Conservation (phyloP, 257 asterid genomes). For the Nicotiana otophora region DNA sequence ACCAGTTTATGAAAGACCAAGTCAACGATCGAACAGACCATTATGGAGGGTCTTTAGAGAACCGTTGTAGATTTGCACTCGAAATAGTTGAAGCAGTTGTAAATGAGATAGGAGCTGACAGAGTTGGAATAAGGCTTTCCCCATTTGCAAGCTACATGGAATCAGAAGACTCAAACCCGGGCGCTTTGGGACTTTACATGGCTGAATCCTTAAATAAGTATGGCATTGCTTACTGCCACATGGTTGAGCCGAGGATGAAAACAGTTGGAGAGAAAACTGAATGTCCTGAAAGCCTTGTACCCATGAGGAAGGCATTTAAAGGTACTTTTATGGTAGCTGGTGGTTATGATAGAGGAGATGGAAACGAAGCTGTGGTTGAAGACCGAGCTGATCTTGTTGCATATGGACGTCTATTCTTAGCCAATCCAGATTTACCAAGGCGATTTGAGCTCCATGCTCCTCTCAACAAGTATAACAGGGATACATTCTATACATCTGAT, state of each 20-base stretch:
- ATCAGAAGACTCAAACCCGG: constrained; percentile 51
- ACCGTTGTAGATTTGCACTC: constrained; percentile 60
- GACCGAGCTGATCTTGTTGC: constrained; percentile 19
- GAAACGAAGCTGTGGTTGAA: constrained; percentile 20
- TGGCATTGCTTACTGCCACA: constrained; percentile 13
- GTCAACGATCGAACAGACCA: constrained; percentile 59
- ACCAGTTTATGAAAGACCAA: constrained; percentile 68
- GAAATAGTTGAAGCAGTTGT: constrained; percentile 49
- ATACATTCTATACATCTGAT: constrained; percentile 12
- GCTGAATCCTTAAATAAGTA: constrained; percentile 18
- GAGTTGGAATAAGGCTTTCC: constrained; percentile 66
- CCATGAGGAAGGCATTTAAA: constrained; percentile 24
- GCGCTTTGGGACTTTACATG: constrained; percentile 29
- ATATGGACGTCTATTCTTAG: constrained; percentile 14
- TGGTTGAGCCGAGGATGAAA: constrained; percentile 25
- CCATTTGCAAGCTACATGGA: constrained; percentile 45
- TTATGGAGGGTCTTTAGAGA: constrained; percentile 66
- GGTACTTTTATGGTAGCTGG: constrained; percentile 23
- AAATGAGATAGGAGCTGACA: constrained; percentile 37
- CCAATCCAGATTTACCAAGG: constrained; percentile 30
- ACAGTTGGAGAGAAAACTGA: not conserved
- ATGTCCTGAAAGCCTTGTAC: constrained; percentile 9
- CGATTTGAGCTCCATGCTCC: constrained; percentile 23
- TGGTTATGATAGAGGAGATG: constrained; percentile 17
- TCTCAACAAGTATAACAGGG: constrained; percentile 17